Evolutionary conservation across 2,329 filamentous ascomycete species (phyloP).

Genomic region (Dactylonectria estremocensis): DNA sequence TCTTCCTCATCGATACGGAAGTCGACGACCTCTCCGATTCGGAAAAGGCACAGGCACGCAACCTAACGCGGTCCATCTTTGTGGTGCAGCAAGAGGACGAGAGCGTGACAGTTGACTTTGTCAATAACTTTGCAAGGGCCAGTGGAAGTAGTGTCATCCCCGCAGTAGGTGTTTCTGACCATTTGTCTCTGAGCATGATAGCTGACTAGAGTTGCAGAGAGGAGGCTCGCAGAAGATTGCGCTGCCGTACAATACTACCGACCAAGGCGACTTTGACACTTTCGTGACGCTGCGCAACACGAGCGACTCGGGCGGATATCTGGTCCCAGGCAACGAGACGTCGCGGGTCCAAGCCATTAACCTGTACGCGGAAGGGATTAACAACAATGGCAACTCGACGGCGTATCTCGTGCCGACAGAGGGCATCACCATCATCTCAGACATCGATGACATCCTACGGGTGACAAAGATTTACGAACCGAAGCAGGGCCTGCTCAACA

Average conservation of each 20-base stretch:
- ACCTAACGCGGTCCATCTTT: conserved; percentile 81
- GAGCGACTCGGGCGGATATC: conserved; percentile 64
- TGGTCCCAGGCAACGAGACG: conserved; percentile 77
- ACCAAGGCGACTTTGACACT: conserved; percentile 80
- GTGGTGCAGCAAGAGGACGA: conserved; percentile 79
- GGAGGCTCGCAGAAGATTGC: conserved; percentile 75
- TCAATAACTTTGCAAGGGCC: conserved; percentile 62
- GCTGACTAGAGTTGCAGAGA: conserved; percentile 44
- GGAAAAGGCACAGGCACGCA: conserved; percentile 78
- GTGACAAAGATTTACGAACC: conserved; percentile 86
- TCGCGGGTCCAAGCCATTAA: conserved; percentile 77
- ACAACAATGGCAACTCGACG: conserved; percentile 78
- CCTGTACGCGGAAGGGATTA: conserved; percentile 75
- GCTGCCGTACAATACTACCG: conserved; percentile 76
- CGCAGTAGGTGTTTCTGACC: conserved; percentile 51
- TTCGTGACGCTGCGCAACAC: conserved; percentile 76
- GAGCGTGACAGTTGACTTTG: conserved; percentile 75
- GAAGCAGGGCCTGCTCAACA: conserved; percentile 81
- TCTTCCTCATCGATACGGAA: conserved; percentile 77
- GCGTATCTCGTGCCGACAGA: conserved; percentile 81
- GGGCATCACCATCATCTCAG: conserved; percentile 81
- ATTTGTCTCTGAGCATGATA: background rate
- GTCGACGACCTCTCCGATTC: conserved; percentile 71
- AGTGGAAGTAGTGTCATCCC: conserved; percentile 66
- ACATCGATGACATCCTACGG: conserved; percentile 87